Conservation (phyloP, 306 rosid species). For the Acacia crassicarpa region DNA sequence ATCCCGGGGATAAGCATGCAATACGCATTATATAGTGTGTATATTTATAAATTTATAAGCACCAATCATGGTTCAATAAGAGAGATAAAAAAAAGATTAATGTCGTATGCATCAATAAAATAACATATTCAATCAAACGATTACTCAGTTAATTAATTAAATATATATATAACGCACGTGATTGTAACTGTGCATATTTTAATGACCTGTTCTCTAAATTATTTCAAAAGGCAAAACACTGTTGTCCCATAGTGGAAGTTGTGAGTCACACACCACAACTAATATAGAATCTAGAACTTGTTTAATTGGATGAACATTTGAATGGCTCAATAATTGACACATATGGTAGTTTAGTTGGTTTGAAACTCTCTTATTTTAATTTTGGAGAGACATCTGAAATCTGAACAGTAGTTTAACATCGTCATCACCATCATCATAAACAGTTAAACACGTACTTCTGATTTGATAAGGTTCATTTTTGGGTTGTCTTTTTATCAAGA, state of each 20-base stretch:
- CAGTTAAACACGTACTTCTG: neutral
- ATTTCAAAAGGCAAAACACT: constrained; percentile 22
- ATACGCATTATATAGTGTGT: too few species aligned
- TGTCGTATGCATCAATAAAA: neutral
- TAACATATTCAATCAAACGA: neutral
- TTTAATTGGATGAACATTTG: constrained; percentile 7
- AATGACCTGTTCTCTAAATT: neutral
- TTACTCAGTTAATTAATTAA: neutral
- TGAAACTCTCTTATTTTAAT: neutral
- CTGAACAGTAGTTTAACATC: constrained; percentile 17
- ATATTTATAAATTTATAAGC: neutral
- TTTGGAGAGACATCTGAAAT: neutral
- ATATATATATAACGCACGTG: constrained; percentile 37
- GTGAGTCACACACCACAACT: constrained; percentile 27
- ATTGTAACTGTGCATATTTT: constrained; percentile 12
- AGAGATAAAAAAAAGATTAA: neutral
- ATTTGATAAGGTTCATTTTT: neutral
- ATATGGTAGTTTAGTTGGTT: constrained; percentile 41
- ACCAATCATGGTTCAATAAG: neutral
- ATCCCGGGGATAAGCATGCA: neutral
- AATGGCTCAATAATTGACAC: constrained; percentile 21
- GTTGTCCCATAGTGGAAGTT: constrained; percentile 30
- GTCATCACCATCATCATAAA: neutral
- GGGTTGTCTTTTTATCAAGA: too few species aligned
- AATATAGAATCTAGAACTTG: constrained; percentile 24